Evolutionary conservation across 192 early-diverging fungal species (phyloP).

Genomic region (Coemansia sp.): DNA sequence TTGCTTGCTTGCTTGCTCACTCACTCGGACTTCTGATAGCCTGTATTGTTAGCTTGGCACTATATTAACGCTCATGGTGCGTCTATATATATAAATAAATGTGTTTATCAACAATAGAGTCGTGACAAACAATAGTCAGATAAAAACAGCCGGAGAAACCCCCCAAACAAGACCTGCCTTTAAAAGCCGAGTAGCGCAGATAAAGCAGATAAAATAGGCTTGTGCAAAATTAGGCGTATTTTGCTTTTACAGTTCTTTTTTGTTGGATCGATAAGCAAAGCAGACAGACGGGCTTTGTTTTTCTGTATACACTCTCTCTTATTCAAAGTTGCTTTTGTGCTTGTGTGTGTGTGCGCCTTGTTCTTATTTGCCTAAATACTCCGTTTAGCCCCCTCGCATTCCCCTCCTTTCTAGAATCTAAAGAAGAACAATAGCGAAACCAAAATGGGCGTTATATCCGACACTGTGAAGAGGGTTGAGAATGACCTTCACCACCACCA

Average conservation of each 20-base stretch:
- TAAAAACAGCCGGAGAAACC: too few relatives aligned
- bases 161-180: too few relatives aligned
- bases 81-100: too few relatives aligned
- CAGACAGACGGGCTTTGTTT: background rate
- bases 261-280: constrained; percentile 2
- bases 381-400: background rate
- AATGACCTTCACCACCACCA: constrained; percentile 18
- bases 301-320: background rate
- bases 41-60: too few relatives aligned
- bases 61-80: too few relatives aligned
- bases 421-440: background rate
- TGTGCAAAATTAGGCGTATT: background rate
- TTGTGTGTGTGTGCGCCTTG: background rate
- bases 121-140: too few relatives aligned
- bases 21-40: too few relatives aligned
- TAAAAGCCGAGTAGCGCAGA: too few relatives aligned
- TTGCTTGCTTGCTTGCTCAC: background rate
- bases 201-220: too few relatives aligned
- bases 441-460: constrained; percentile 41
- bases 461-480: constrained; percentile 28
- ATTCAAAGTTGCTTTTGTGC: background rate
- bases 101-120: too few relatives aligned
- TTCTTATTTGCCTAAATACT: background rate
- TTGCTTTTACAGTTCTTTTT: background rate
- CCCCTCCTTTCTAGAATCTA: background rate